A percentile compares a stretch with the other conserved stretches of the same genome.
These are phyloP conservation scores for Jamesozyma lodderae DNA, from an alignment of 805 yeast species.

Conservation along the genomic window DNA sequence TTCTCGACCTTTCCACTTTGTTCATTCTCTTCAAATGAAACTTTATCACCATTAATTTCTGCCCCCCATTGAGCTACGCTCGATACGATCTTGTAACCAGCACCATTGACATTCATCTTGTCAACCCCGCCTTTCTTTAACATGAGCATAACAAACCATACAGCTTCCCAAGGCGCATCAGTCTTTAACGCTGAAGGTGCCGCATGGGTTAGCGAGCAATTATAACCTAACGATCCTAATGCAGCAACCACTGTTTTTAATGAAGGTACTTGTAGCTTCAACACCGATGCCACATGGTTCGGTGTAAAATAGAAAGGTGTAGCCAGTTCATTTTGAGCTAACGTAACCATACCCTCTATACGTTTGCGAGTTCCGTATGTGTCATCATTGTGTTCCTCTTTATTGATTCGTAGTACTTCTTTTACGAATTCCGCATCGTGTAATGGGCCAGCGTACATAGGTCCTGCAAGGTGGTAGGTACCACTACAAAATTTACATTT, in stretches of 20 bases:
- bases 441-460: slow-evolving; percentile 85
- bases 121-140: slow-evolving; percentile 30
- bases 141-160: slow-evolving; percentile 58
- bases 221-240: slow-evolving; percentile 71
- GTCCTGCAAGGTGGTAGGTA: slow-evolving; percentile 78
- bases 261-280: slow-evolving; percentile 80
- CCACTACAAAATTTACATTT: slow-evolving; percentile 60
- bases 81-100: slow-evolving; percentile 50
- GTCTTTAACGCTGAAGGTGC: slow-evolving; percentile 80
- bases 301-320: slow-evolving; percentile 80
- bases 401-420: slow-evolving; percentile 48
- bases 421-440: slow-evolving; percentile 64
- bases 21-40: slow-evolving; percentile 53
- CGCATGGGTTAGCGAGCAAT: slow-evolving; percentile 84
- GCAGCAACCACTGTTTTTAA: slow-evolving; percentile 66
- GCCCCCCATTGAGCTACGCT: slow-evolving; percentile 25
- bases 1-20: slow-evolving; percentile 48
- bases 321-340: slow-evolving; percentile 66
- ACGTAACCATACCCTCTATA: slow-evolving; percentile 84
- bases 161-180: slow-evolving; percentile 72
- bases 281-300: slow-evolving; percentile 60
- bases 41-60: slow-evolving; percentile 1
- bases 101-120: slow-evolving; percentile 40
- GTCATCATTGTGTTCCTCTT: slow-evolving; percentile 34
- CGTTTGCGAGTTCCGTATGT: slow-evolving; percentile 74